A percentile compares a stretch with the other conserved stretches of the same genome.
These are phyloP conservation scores for Phoma sp. DNA, from an alignment of 2,329 filamentous ascomycete species.

Conservation along the genomic window DNA sequence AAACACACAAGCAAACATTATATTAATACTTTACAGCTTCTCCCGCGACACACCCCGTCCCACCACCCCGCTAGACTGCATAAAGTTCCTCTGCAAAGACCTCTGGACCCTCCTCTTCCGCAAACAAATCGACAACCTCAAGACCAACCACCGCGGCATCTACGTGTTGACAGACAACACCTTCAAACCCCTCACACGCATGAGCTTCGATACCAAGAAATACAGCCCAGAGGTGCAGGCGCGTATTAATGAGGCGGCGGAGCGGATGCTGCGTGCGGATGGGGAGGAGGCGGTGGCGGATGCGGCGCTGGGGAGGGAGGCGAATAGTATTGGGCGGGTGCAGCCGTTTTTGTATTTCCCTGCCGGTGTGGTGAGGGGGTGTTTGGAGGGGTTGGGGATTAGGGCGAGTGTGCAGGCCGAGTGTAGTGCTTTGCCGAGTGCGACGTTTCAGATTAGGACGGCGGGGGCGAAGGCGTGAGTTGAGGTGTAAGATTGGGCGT, in stretches of 20 bases:
- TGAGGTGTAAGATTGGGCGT: no score
- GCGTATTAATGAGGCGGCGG: slow-evolving; percentile 13
- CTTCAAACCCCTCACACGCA: slow-evolving; percentile 86
- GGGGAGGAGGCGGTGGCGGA: slow-evolving; percentile 4
- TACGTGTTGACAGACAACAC: slow-evolving; percentile 94
- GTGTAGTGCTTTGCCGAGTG: slow-evolving; percentile 82
- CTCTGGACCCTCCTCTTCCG: slow-evolving; percentile 93
- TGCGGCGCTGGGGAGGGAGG: slow-evolving; percentile 59
- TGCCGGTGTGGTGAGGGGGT: slow-evolving; percentile 88
- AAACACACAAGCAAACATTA: neutral
- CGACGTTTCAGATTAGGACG: slow-evolving; percentile 96
- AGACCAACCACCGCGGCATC: slow-evolving; percentile 96
- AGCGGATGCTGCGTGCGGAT: slow-evolving; percentile 34
- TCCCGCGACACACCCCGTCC: slow-evolving; percentile 85
- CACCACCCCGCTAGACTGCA: slow-evolving; percentile 90
- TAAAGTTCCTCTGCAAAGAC: slow-evolving; percentile 99
- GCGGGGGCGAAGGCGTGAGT: slow-evolving; percentile 69
- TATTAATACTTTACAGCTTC: slow-evolving; percentile 62
- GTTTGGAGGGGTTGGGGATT: slow-evolving; percentile 90
- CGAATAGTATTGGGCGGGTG: slow-evolving; percentile 41
- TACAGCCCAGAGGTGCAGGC: slow-evolving; percentile 37
- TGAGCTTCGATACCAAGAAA: slow-evolving; percentile 74
- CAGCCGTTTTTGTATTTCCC: slow-evolving; percentile 88
- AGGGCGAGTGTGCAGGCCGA: slow-evolving; percentile 91
- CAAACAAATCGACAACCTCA: slow-evolving; percentile 98